A percentile compares a stretch with the other conserved stretches of the same genome.
Evolutionary conservation across 2,329 filamentous ascomycete genomes (phyloP).

Genomic region (Hawksworthiomyces lignivorus): DNA sequence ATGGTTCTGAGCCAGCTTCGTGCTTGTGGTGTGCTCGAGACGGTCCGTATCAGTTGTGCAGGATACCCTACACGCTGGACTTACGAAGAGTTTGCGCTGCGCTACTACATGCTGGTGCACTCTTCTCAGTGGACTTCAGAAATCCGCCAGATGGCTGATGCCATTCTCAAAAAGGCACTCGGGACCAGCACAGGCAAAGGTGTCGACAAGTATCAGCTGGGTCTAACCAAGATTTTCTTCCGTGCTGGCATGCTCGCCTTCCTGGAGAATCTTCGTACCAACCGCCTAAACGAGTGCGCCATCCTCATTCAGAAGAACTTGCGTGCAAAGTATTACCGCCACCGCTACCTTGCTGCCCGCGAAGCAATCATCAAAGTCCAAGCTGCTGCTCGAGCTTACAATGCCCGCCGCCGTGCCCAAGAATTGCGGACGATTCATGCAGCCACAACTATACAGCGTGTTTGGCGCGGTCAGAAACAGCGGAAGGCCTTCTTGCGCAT

Average conservation of each 20-base stretch:
- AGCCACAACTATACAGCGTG: constrained; percentile 87
- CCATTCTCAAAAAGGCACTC: constrained; percentile 81
- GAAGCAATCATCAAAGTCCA: constrained; percentile 75
- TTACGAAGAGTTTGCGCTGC: constrained; percentile 93
- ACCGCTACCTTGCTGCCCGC: constrained; percentile 80
- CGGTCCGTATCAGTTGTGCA: constrained; percentile 92
- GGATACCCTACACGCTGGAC: constrained; percentile 98
- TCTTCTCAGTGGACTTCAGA: constrained; percentile 88
- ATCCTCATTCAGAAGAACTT: constrained; percentile 99
- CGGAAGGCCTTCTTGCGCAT: constrained; percentile 72
- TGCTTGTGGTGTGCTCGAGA: constrained; percentile 97
- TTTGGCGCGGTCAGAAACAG: constrained; percentile 91
- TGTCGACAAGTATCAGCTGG: constrained; percentile 92
- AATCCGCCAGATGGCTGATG: constrained; percentile 88
- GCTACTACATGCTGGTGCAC: constrained; percentile 96
- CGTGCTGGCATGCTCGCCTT: constrained; percentile 98
- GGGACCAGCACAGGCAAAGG: constrained; percentile 67
- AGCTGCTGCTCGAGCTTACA: constrained; percentile 66
- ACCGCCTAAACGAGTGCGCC: constrained; percentile 82
- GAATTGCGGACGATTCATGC: constrained; percentile 77
- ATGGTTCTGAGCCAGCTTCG: constrained; percentile 97
- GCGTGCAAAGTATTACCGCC: constrained; percentile 88
- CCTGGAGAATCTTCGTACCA: constrained; percentile 87
- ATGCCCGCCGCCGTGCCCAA: constrained; percentile 69
- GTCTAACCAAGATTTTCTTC: constrained; percentile 99